Evolutionary conservation across 2,329 filamentous ascomycete species (phyloP), one percentile per base, ranked within the genome.

Genomic region (Cladobotryum protrusum): DNA sequence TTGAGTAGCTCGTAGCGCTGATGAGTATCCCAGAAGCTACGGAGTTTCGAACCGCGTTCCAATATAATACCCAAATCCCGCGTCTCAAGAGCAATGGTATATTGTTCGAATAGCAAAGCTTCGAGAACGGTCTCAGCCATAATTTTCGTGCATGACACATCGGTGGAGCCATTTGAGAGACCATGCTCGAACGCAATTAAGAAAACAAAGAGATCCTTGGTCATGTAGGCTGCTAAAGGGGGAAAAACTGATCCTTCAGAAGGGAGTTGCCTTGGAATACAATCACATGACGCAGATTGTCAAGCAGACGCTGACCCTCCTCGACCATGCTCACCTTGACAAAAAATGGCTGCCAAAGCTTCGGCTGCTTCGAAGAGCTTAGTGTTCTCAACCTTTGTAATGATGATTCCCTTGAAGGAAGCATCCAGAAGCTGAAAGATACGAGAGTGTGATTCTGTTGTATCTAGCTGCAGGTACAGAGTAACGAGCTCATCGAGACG

Each of bases 211-310:
- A 68, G 64, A 0, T 63, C 59, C 50, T 65, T 69, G 46, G 60
- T 64, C 37, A 69, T 56, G 37, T 65, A 62, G 2, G 60, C 58
- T 2, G 24, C 24, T 29, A 29, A 29, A 8, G 24, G 24, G 24
- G 24, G 24, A 29, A 29, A 29, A 29, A 29, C 11, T 29, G 24
- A 29, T 29, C 24, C 24, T 29, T 29, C 24, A 29, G 24, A 29
- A 29, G 24, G 24, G 24, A 29, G 24, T 37, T 42, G 13, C 54
- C 59, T 14, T 53, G 42, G 52, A 76, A 74, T 48, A 78, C 71
- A 40, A 78, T 66, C 52, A 79, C 70, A 24, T 73, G 69, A 24
- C 75, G 75, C 17, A 79, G 58, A 53, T 79, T 73, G 5, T 72
- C 68, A 8, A 78, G 67, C 1, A 78, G 59, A 49, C 73, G 62